These are phyloP conservation scores for Tillandsia fasciculata DNA, from an alignment of 176 grass and related monocot species.

Conservation along the genomic window DNA sequence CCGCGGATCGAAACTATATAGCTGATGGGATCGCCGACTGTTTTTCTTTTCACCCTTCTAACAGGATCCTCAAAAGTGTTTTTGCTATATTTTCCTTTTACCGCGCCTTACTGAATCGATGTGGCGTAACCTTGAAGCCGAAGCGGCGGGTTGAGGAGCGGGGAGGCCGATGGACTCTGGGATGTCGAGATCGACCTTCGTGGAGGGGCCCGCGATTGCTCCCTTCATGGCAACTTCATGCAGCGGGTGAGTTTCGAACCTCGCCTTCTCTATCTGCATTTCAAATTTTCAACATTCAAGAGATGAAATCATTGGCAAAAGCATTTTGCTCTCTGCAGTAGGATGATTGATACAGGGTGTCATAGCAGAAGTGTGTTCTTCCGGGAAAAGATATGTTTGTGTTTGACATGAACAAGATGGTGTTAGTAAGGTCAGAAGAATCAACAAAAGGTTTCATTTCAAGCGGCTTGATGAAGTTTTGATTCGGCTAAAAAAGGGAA, in stretches of 20 bases:
- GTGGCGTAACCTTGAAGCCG: slow-evolving; percentile 30
- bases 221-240: slow-evolving; percentile 33
- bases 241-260: slow-evolving; percentile 40
- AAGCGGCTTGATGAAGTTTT: too few species aligned
- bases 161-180: slow-evolving; percentile 71
- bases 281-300: background rate
- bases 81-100: slow-evolving; percentile 20
- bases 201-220: slow-evolving; percentile 19
- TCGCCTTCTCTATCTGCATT: slow-evolving; percentile 55
- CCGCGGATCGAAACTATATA: too few species aligned
- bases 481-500: too few species aligned
- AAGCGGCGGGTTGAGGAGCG: slow-evolving; percentile 17
- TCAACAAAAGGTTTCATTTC: too few species aligned
- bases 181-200: slow-evolving; percentile 59
- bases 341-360: background rate
- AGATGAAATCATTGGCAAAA: too few species aligned
- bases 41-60: too few species aligned
- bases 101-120: slow-evolving; percentile 20
- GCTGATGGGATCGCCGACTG: too few species aligned
- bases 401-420: background rate
- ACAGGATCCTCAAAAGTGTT: background rate
- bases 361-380: background rate
- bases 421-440: background rate
- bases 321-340: background rate
- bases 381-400: background rate